A percentile compares a stretch with the other conserved stretches of the same genome.
Conservation (phyloP, 495 filamentous ascomycete species). For the Clavariopsis aquatica region DNA sequence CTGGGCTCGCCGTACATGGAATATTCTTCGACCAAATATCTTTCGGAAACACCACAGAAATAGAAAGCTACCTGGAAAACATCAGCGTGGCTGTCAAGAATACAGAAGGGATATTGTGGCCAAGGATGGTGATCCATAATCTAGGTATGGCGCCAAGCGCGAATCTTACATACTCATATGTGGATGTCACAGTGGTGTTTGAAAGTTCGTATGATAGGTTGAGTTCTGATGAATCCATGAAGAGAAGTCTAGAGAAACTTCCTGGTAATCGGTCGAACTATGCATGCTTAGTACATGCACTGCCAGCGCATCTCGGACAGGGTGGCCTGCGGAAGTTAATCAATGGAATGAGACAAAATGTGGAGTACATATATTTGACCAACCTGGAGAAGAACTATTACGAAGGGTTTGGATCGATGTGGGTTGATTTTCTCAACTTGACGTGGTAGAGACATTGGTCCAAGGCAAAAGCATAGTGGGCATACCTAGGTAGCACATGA, state of each 20-base stretch:
- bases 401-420: neutral
- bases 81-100: slow-evolving; percentile 2
- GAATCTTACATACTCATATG: neutral
- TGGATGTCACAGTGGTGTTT: slow-evolving; percentile 18
- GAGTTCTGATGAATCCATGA: neutral
- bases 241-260: neutral
- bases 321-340: slow-evolving; percentile 10
- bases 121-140: slow-evolving; percentile 12
- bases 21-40: slow-evolving; percentile 37
- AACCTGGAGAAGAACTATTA: slow-evolving; percentile 8
- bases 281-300: neutral
- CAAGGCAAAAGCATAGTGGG: neutral
- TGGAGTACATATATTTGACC: slow-evolving; percentile 14
- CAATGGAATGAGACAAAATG: slow-evolving; percentile 10
- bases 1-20: slow-evolving; percentile 14
- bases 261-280: slow-evolving; percentile 6
- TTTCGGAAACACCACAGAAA: slow-evolving; percentile 30
- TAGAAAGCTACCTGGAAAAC: slow-evolving; percentile 40
- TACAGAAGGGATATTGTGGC: neutral
- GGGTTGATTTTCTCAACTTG: slow-evolving; percentile 16
- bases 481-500: neutral
- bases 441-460: slow-evolving; percentile 9
- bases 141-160: slow-evolving; percentile 8
- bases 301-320: neutral
- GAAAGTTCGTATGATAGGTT: slow-evolving; percentile 5